Evolutionary conservation across 768 basidiomycete species (phyloP), one percentile per base, ranked within the genome.

Genomic region (Goffeauzyma gilvescens): DNA sequence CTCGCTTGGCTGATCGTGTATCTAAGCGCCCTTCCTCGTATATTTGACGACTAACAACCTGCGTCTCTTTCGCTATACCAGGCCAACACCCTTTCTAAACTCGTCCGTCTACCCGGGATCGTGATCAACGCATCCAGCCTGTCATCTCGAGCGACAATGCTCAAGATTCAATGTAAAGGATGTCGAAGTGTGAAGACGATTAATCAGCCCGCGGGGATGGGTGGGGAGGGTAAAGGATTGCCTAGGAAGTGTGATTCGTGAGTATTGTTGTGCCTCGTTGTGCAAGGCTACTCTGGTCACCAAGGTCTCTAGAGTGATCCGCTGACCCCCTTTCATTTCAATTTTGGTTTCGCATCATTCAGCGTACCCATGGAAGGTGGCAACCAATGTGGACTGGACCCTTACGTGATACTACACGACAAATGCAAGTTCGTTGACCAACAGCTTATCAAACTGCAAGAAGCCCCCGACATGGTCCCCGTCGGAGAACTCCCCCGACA

Each of bases 391-490:
- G 87, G 87, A 0, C 63, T 96, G 41, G 93, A 96, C 59, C 93
- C 93, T 1, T 98, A 89, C 66, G 71, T 86, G 40, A 89, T 98
- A 58, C 69, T 95, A 13, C 93, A 98, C 63, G 79, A 85, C 27
- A 83, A 85, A 65, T 96, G 85, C 24, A 71, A 74, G 5, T 98
- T 96, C 58, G 79, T 87, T 6, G 93, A 98, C 59, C 87, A 93
- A 53, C 93, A 98, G 65, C 81, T 75, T 9, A 71, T 98, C 53
- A 98, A 98, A 62, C 73, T 98, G 10, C 93, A 98, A 64, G 93
- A 98, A 64, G 89, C 90, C 14, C 93, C 93, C 0, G 93, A 98
- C 62, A 93, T 95, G 85, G 93, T 98, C 1, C 93, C 93, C 0
- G 89, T 96, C 20, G 93, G 93, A 71, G 93, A 98, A 59, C 69